Evolutionary conservation across 2,329 filamentous ascomycete genomes (phyloP).

Genomic region (Huntiella moniliformis): DNA sequence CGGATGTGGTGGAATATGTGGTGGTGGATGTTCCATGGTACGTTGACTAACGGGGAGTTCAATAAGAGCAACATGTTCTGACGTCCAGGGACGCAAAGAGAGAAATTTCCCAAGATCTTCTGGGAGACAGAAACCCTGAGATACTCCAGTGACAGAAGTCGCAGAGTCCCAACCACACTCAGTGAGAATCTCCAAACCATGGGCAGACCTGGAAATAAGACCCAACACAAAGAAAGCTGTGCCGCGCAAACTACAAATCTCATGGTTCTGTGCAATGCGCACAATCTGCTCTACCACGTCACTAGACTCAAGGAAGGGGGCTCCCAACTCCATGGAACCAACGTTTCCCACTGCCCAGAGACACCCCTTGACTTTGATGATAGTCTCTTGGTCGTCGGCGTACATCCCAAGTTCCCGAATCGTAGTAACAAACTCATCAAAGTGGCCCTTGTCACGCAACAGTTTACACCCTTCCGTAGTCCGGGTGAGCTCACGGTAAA

Average conservation of each 20-base stretch:
- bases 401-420: constrained; percentile 78
- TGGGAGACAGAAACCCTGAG: constrained; percentile 75
- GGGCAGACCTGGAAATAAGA: constrained; percentile 74
- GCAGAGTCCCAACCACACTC: constrained; percentile 89
- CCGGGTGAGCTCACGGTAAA: constrained; percentile 85
- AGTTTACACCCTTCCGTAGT: constrained; percentile 84
- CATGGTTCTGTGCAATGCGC: constrained; percentile 67
- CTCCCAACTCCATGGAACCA: constrained; percentile 91
- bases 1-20: constrained; percentile 17
- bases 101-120: constrained; percentile 61
- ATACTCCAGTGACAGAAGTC: constrained; percentile 62
- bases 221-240: constrained; percentile 95
- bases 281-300: constrained; percentile 80
- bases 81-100: constrained; percentile 42
- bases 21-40: constrained; percentile 27
- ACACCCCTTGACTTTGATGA: constrained; percentile 90
- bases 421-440: constrained; percentile 77
- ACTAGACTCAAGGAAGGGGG: constrained; percentile 76
- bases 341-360: constrained; percentile 97
- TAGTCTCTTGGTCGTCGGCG: constrained; percentile 63
- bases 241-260: constrained; percentile 81
- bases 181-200: constrained; percentile 78
- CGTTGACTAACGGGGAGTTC: constrained; percentile 31
- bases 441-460: constrained; percentile 82
- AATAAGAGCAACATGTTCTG: constrained; percentile 26